Conservation (phyloP, 1,284 basidiomycete species). For the Apiotrichum laibachii region DNA sequence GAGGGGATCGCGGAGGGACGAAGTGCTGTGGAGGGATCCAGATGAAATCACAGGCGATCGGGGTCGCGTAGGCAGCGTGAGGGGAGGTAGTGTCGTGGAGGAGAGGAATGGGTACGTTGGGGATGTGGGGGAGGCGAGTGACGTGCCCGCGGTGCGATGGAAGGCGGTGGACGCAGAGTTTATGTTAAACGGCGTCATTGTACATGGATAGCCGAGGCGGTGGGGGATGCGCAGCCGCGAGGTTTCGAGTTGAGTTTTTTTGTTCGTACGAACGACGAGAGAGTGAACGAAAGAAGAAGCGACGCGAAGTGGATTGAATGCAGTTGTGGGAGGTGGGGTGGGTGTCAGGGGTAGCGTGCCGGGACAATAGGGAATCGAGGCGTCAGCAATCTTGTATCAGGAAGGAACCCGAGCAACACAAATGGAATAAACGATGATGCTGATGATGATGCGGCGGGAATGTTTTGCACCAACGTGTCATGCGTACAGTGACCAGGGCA, state of each 20-base stretch:
- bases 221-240: too few relatives aligned
- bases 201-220: not conserved
- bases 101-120: not conserved
- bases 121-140: conserved; percentile 1
- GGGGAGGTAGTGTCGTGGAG: not conserved
- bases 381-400: conserved; percentile 2
- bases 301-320: not conserved
- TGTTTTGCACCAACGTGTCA: too few relatives aligned
- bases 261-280: too few relatives aligned
- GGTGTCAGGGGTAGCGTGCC: not conserved
- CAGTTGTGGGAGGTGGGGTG: not conserved
- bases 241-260: too few relatives aligned
- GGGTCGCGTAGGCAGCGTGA: not conserved
- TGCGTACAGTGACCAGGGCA: too few relatives aligned
- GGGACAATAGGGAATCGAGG: not conserved
- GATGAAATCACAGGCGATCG: conserved; percentile 1
- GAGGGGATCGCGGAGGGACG: conserved; percentile 33
- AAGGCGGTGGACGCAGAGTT: not conserved
- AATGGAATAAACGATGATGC: not conserved
- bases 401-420: not conserved
- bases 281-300: too few relatives aligned
- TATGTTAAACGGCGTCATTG: not conserved
- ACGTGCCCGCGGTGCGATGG: not conserved
- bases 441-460: not conserved
- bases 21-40: conserved; percentile 26